Base-by-base conservation (phyloP, 2,329 filamentous ascomycete species). In the Xylaria multiplex region DNA sequence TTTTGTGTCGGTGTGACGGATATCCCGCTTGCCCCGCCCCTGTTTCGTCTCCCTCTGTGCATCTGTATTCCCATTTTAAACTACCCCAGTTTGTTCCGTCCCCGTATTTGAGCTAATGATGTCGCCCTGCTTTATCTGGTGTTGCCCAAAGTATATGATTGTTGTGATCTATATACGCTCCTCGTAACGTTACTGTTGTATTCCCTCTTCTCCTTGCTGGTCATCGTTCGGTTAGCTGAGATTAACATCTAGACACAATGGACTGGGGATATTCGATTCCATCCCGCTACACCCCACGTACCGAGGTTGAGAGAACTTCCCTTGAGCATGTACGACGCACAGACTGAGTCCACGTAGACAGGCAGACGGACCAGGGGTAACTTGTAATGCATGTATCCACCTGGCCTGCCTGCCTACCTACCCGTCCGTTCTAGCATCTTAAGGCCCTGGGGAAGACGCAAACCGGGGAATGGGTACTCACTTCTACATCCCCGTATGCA, bases 71-170 rank as follows among this genome's bases (percentile, higher is more conserved):
- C 56, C 40, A 7, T 37, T 56, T 32, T 5, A 24, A 45, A 27
- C 22, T 48, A 19, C 27, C 30, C 30, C 49, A 16, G 45, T 63
- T 53, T 19, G 22, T 24, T 43, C 13, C 56, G 32, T 40, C 59
- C 4, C 46, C 66, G 66, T 66, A 69, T 59, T 19, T 62, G 32
- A 48, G 22, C 66, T 66, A 69, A 69, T 69, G 40, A 62, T 22
- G 43, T 64, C 50, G 37, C 27, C 30, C 11, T 57, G 22, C 55
- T 62, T 45, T 60, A 24, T 30, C 43, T 49, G n/a, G 13, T 22
- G 42, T 48, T 54, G 27, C 45, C 49, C 46, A 66, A 56, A 42
- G 49, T 37, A 48, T 43, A 30, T 57, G 43, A 40, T 11, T 52
- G 56, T 61, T 9, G 24, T 32, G 40, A 57, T 49, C 11, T 35